Conservation (phyloP, 192 early-diverging fungal species). For the Backusella mclennaniae region DNA sequence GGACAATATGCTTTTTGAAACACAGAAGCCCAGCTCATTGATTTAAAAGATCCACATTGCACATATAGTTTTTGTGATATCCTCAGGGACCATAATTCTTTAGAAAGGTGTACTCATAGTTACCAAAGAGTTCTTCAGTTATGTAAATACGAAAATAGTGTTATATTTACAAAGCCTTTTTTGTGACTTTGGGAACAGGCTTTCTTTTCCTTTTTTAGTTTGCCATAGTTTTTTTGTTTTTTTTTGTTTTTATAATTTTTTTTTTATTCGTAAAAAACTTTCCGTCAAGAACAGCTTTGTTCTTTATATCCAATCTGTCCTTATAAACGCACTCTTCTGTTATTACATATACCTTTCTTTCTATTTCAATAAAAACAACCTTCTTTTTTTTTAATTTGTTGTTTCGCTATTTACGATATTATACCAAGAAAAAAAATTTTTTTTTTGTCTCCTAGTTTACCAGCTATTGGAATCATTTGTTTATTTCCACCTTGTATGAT, state of each 20-base stretch:
- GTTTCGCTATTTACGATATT: neutral
- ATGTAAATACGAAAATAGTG: too few relatives aligned
- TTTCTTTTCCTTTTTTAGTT: neutral
- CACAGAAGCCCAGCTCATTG: neutral
- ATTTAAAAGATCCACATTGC: neutral
- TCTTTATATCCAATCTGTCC: neutral
- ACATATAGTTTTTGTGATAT: neutral
- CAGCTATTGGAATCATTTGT: constrained; percentile 1
- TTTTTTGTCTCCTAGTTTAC: neutral
- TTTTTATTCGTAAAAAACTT: neutral
- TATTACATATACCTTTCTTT: neutral
- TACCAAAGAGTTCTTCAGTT: neutral
- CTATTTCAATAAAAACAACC: neutral
- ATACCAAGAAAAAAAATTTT: neutral
- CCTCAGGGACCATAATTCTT: neutral
- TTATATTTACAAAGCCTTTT: neutral
- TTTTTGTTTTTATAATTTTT: neutral
- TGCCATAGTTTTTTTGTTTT: neutral
- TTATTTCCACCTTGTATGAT: neutral
- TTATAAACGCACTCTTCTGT: neutral
- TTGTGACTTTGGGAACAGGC: neutral
- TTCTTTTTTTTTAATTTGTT: neutral
- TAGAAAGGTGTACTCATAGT: neutral
- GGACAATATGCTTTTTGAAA: neutral
- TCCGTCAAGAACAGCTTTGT: neutral